Conservation (phyloP, 2,329 filamentous ascomycete genomes). For the Aureobasidium pullulans region DNA sequence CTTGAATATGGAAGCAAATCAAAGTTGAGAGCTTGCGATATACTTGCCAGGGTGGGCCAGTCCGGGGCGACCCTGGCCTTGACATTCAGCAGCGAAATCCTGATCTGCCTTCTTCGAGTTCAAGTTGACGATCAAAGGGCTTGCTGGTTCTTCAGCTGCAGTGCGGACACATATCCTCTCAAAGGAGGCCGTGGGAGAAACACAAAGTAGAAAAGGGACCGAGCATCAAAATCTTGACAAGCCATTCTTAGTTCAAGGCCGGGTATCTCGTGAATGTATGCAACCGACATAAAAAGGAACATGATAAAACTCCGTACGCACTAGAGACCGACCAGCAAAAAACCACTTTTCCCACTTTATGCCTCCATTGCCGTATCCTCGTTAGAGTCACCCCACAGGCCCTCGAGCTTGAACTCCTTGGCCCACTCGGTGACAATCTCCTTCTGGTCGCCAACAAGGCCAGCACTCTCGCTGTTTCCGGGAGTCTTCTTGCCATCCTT, state of each 20-base stretch:
- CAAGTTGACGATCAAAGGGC: too few relatives aligned
- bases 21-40: too few relatives aligned
- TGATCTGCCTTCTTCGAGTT: too few relatives aligned
- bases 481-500: slow-evolving; percentile 8
- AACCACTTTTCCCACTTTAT: slow-evolving; percentile 2
- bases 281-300: slow-evolving; percentile 5
- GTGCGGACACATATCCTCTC: too few relatives aligned
- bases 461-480: slow-evolving; percentile 7
- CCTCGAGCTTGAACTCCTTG: slow-evolving; percentile 52
- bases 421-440: slow-evolving; percentile 17
- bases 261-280: slow-evolving; percentile 12
- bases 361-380: slow-evolving; percentile 13
- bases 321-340: not conserved
- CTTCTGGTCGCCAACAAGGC: slow-evolving; percentile 16
- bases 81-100: too few relatives aligned
- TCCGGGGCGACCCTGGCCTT: too few relatives aligned
- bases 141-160: too few relatives aligned
- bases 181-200: not conserved
- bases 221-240: slow-evolving; percentile 4
- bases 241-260: slow-evolving; percentile 11
- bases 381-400: slow-evolving; percentile 61
- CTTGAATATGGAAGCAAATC: too few relatives aligned
- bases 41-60: too few relatives aligned
- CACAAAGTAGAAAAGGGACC: not conserved
- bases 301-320: slow-evolving; percentile 9